Evolutionary conservation across 768 basidiomycete species (phyloP).

Genomic region (Suillus variegatus): DNA sequence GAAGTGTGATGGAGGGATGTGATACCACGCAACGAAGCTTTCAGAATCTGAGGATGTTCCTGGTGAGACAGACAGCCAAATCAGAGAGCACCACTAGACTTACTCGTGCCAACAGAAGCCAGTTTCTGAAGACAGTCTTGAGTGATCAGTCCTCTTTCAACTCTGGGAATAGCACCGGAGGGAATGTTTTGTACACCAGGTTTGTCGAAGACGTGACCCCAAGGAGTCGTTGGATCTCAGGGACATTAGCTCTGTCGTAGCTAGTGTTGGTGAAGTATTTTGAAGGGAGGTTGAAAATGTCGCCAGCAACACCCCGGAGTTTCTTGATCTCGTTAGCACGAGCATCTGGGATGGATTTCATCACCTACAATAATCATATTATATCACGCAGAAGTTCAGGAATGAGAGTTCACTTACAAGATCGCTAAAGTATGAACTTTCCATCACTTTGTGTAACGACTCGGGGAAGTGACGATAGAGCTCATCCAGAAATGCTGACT

Average conservation of each 20-base stretch:
- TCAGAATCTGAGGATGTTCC: not conserved
- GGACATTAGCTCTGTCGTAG: too few species aligned
- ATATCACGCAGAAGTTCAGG: not conserved
- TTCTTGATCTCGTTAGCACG: conserved; percentile 1
- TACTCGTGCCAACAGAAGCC: not conserved
- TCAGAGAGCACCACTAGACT: not conserved
- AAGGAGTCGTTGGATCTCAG: too few species aligned
- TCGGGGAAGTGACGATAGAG: conserved; percentile 1
- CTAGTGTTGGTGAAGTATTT: too few species aligned
- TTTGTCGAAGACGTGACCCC: too few species aligned
- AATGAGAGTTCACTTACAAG: conserved; percentile 4
- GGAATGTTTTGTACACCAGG: not conserved
- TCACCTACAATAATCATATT: not conserved
- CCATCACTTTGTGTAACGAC: not conserved
- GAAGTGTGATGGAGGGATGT: not conserved
- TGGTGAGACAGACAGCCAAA: not conserved
- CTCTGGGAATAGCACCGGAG: not conserved
- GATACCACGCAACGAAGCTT: not conserved
- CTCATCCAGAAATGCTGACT: not conserved
- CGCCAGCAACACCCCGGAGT: not conserved
- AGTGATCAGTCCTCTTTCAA: not conserved
- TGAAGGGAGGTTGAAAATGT: too few species aligned
- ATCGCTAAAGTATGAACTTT: conserved; percentile 2
- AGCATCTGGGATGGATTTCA: not conserved
- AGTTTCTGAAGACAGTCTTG: not conserved